Evolutionary conservation across 257 asterid species (phyloP).

Genomic region (Solanum gracilifrons): DNA sequence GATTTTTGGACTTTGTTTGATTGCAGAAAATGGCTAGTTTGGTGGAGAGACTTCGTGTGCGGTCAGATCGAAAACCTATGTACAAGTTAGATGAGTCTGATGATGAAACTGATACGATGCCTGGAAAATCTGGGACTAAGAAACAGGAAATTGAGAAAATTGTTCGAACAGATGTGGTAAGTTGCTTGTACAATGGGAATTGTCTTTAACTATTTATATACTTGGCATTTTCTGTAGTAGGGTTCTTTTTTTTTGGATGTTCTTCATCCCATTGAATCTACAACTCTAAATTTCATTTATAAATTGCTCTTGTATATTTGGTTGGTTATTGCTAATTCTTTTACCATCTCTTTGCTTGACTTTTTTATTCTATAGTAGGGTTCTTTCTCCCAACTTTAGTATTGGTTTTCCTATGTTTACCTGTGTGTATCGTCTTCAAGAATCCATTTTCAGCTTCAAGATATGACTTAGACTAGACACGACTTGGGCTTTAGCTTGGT

Average conservation of each 20-base stretch:
- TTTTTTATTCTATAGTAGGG: neutral
- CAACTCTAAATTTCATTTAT: neutral
- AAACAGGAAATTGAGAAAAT: constrained; percentile 22
- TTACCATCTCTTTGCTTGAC: neutral
- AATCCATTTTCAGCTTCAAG: neutral
- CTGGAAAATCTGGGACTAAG: constrained; percentile 17
- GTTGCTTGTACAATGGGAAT: neutral
- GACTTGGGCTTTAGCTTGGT: neutral
- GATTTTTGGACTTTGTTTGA: neutral
- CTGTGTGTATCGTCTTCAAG: neutral
- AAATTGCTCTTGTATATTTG: neutral
- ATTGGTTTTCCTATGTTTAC: neutral
- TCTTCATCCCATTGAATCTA: neutral
- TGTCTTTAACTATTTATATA: neutral
- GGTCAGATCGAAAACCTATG: constrained; percentile 76
- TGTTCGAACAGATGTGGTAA: constrained; percentile 33
- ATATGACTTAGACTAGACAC: neutral
- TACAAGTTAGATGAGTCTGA: constrained; percentile 90
- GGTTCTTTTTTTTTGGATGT: neutral
- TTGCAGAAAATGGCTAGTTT: constrained; percentile 33
- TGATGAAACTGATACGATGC: constrained; percentile 38
- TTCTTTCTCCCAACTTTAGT: neutral
- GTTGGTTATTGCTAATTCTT: neutral
- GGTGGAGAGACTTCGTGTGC: constrained; percentile 57
- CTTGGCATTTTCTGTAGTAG: neutral